Evolutionary conservation across 768 basidiomycete species (phyloP).

Genomic region (Phlebiopsis flavidoalba): DNA sequence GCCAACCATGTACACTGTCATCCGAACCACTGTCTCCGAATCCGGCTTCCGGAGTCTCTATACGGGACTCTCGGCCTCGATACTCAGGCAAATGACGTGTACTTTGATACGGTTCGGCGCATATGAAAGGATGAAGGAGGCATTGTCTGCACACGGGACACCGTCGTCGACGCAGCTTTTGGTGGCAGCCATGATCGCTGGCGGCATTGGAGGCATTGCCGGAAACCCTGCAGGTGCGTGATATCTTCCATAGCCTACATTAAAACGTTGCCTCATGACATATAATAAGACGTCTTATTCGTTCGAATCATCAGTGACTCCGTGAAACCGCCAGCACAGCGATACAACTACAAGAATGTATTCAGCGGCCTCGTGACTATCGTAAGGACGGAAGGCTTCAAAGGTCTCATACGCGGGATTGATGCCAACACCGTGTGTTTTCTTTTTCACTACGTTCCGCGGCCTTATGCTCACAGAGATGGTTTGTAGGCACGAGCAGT

Average conservation of each 20-base stretch:
- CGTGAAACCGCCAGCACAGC: constrained; percentile 64
- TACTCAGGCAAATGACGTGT: constrained; percentile 89
- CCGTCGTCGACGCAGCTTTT: constrained; percentile 53
- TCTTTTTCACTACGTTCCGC: background rate
- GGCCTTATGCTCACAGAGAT: constrained; percentile 6
- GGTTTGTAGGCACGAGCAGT: constrained; percentile 49
- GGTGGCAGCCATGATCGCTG: constrained; percentile 63
- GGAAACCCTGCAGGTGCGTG: constrained; percentile 75
- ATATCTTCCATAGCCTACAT: background rate
- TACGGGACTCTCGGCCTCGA: constrained; percentile 75
- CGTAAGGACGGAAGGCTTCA: constrained; percentile 62
- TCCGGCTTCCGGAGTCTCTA: constrained; percentile 74
- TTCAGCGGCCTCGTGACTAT: constrained; percentile 64
- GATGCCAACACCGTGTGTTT: constrained; percentile 67
- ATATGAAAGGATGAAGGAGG: constrained; percentile 72
- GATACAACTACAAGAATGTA: constrained; percentile 76
- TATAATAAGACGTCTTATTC: constrained; percentile 54
- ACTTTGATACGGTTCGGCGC: constrained; percentile 79
- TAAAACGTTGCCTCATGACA: background rate
- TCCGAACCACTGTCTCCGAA: constrained; percentile 58
- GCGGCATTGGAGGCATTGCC: constrained; percentile 76
- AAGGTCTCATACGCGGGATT: constrained; percentile 67
- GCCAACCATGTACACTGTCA: constrained; percentile 60
- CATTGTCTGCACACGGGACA: constrained; percentile 43
- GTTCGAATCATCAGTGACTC: constrained; percentile 89